phyloP scores from a whole-genome alignment of 306 rosid genomes.

The Casuarina equisetifolia region DNA sequence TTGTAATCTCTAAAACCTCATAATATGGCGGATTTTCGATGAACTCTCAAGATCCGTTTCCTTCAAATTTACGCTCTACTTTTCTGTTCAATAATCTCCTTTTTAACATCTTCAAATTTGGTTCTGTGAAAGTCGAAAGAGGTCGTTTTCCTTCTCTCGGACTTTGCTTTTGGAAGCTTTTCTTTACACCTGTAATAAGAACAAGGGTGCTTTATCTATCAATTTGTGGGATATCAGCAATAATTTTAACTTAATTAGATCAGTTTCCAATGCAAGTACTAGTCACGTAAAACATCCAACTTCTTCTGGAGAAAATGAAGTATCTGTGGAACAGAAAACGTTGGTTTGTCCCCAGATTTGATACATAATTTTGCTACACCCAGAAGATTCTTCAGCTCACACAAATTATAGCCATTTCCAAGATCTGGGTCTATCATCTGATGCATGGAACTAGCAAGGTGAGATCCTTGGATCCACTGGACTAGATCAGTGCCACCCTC shows the following conservation, averaged over 20 bases:
- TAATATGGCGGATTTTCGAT: no score
- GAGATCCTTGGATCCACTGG: conserved; percentile 77
- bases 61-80: no score
- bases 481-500: conserved; percentile 65
- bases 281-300: conserved; percentile 38
- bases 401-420: conserved; percentile 63
- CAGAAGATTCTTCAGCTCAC: conserved; percentile 73
- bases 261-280: conserved; percentile 13
- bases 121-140: no score
- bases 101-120: no score
- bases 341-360: conserved; percentile 62
- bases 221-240: not conserved
- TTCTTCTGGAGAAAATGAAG: conserved; percentile 71
- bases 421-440: conserved; percentile 95
- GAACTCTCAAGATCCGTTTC: no score
- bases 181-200: no score
- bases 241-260: not conserved
- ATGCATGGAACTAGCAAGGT: conserved; percentile 63
- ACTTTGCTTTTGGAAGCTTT: no score
- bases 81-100: no score
- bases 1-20: no score
- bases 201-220: no score
- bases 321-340: conserved; percentile 67
- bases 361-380: conserved; percentile 82
- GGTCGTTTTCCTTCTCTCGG: no score